Percentiles rank a stretch among this genome's conserved stretches.
phyloP scores from a whole-genome alignment of 2,329 filamentous ascomycete species.

The Knufia petricola region DNA sequence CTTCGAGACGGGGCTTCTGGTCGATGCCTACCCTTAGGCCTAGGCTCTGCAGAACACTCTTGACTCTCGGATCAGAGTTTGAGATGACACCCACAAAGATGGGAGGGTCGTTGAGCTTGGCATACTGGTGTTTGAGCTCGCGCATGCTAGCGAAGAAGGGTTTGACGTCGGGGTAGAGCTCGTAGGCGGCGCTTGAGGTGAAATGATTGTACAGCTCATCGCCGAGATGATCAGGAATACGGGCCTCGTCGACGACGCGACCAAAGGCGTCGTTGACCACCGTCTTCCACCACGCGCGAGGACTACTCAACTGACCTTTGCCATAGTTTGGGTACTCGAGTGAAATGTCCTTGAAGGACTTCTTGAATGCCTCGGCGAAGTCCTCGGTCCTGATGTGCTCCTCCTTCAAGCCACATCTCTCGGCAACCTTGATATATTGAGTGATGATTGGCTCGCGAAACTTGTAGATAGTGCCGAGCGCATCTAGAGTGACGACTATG shows the following conservation, averaged over 20 bases:
- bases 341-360: constrained; percentile 27
- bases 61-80: constrained; percentile 38
- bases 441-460: constrained; percentile 31
- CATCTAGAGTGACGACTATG: constrained; percentile 37
- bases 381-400: constrained; percentile 18
- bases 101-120: constrained; percentile 22
- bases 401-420: constrained; percentile 27
- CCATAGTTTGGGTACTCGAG: constrained; percentile 35
- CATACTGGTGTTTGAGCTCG: constrained; percentile 16
- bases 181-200: constrained; percentile 32
- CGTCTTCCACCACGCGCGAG: constrained; percentile 37
- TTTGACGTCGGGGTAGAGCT: constrained; percentile 31
- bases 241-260: constrained; percentile 16
- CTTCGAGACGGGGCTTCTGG: neutral
- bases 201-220: constrained; percentile 31
- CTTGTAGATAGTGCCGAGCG: constrained; percentile 37
- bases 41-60: constrained; percentile 31
- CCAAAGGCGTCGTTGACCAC: constrained; percentile 33
- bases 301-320: constrained; percentile 30
- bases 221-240: constrained; percentile 28
- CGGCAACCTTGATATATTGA: constrained; percentile 33
- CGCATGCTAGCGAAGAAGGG: constrained; percentile 30
- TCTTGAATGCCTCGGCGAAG: constrained; percentile 29
- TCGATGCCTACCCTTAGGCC: constrained; percentile 29
- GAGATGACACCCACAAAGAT: constrained; percentile 36